These are phyloP conservation scores for Kluyveromyces aestuarii DNA, from an alignment of 805 yeast species.

Conservation along the genomic window DNA sequence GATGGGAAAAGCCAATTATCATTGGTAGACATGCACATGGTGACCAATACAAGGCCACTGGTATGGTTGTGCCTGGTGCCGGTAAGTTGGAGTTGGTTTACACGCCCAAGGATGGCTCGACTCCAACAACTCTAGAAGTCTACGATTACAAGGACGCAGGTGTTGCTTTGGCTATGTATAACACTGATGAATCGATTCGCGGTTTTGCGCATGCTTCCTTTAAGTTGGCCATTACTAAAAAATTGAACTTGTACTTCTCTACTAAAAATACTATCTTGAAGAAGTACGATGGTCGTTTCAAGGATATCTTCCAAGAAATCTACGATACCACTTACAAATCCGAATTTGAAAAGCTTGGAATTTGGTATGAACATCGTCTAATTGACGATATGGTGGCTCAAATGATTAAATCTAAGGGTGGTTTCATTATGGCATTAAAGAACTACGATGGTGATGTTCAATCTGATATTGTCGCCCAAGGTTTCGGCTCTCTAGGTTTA, in stretches of 20 bases:
- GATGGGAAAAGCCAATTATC: constrained; percentile 75
- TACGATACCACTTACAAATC: constrained; percentile 49
- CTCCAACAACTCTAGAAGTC: constrained; percentile 36
- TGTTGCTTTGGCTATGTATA: constrained; percentile 76
- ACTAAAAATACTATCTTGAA: constrained; percentile 78
- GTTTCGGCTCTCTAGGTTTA: constrained; percentile 74
- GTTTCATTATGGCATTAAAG: constrained; percentile 71
- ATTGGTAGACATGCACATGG: constrained; percentile 85
- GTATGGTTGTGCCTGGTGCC: constrained; percentile 49
- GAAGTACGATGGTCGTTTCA: constrained; percentile 75
- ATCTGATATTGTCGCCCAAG: constrained; percentile 80
- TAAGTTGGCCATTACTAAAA: constrained; percentile 58
- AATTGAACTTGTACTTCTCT: constrained; percentile 56
- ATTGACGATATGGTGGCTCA: constrained; percentile 88
- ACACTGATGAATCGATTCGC: constrained; percentile 66
- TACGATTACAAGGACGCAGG: constrained; percentile 52
- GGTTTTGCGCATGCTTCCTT: constrained; percentile 79
- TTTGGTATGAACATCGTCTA: constrained; percentile 72
- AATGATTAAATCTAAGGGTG: constrained; percentile 79
- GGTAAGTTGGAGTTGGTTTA: constrained; percentile 60
- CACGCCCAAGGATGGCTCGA: constrained; percentile 53
- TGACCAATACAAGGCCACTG: constrained; percentile 78
- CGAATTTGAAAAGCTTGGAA: constrained; percentile 49
- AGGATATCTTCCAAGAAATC: constrained; percentile 65
- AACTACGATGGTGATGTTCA: constrained; percentile 85